phyloP scores from a whole-genome alignment of 495 filamentous ascomycete genomes.

The Aspergillus carlsbadensis region DNA sequence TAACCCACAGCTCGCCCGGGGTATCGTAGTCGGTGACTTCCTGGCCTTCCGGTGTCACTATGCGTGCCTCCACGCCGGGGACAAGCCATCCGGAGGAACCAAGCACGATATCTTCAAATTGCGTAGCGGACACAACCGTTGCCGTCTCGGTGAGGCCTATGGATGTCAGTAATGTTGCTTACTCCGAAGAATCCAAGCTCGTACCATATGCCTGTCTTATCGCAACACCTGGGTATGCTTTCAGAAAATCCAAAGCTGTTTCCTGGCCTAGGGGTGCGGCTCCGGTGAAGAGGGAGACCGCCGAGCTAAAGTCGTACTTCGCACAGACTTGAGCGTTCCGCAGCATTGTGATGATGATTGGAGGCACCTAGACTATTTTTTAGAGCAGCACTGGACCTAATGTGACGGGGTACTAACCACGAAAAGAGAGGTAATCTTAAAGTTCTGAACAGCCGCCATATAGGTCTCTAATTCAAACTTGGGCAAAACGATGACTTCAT shows the following conservation, averaged over 20 bases:
- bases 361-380: constrained; percentile 60
- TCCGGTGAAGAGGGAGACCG: constrained; percentile 69
- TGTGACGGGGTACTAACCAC: constrained; percentile 48
- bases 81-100: constrained; percentile 74
- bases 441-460: constrained; percentile 66
- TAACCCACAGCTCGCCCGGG: constrained; percentile 77
- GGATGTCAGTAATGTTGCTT: constrained; percentile 13
- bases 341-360: constrained; percentile 80
- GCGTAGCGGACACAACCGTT: constrained; percentile 69
- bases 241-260: constrained; percentile 66
- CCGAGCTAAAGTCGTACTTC: constrained; percentile 74
- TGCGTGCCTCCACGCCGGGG: constrained; percentile 63
- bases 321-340: constrained; percentile 61
- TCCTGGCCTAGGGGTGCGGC: constrained; percentile 82
- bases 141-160: constrained; percentile 77
- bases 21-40: constrained; percentile 76
- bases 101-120: constrained; percentile 64
- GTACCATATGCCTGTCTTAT: constrained; percentile 82
- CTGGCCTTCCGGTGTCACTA: constrained; percentile 69
- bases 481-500: constrained; percentile 76
- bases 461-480: constrained; percentile 74
- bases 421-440: constrained; percentile 68
- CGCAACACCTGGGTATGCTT: constrained; percentile 61
- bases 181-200: constrained; percentile 2
- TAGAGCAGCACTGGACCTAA: background rate